These are phyloP conservation scores for Ascochyta lentis DNA, from an alignment of 2,329 filamentous ascomycete species.

Conservation along the genomic window DNA sequence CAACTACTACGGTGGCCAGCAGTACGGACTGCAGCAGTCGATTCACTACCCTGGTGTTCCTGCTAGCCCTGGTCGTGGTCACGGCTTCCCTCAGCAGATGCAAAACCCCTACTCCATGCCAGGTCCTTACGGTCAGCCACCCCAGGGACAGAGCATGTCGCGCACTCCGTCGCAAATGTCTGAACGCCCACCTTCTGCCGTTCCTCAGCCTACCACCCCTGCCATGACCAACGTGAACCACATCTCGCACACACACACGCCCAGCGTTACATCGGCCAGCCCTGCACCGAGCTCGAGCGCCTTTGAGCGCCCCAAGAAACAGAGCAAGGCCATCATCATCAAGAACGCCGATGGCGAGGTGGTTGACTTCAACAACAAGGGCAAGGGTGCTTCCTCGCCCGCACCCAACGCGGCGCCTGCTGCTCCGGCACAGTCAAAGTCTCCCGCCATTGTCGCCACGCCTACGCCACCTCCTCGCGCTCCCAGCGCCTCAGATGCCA, in stretches of 20 bases:
- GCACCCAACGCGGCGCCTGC: slow-evolving; percentile 49
- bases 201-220: slow-evolving; percentile 66
- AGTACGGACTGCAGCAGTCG: slow-evolving; percentile 54
- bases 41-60: slow-evolving; percentile 56
- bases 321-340: slow-evolving; percentile 81
- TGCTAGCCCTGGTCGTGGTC: slow-evolving; percentile 53
- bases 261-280: slow-evolving; percentile 63
- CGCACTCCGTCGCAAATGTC: slow-evolving; percentile 65
- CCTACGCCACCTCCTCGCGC: slow-evolving; percentile 72
- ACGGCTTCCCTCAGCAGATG: slow-evolving; percentile 56
- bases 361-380: slow-evolving; percentile 66
- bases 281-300: slow-evolving; percentile 67
- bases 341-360: slow-evolving; percentile 82
- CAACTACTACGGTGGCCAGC: slow-evolving; percentile 55
- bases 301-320: slow-evolving; percentile 67
- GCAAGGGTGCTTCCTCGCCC: slow-evolving; percentile 49
- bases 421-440: slow-evolving; percentile 60
- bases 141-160: slow-evolving; percentile 68
- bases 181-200: slow-evolving; percentile 67
- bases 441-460: slow-evolving; percentile 74
- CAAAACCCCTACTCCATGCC: slow-evolving; percentile 57
- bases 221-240: slow-evolving; percentile 52
- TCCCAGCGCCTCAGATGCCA: slow-evolving; percentile 65
- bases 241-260: slow-evolving; percentile 60
- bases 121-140: slow-evolving; percentile 60